These are phyloP conservation scores for Atractiella rhizophila DNA, from an alignment of 768 basidiomycete genomes.

Conservation along the genomic window DNA sequence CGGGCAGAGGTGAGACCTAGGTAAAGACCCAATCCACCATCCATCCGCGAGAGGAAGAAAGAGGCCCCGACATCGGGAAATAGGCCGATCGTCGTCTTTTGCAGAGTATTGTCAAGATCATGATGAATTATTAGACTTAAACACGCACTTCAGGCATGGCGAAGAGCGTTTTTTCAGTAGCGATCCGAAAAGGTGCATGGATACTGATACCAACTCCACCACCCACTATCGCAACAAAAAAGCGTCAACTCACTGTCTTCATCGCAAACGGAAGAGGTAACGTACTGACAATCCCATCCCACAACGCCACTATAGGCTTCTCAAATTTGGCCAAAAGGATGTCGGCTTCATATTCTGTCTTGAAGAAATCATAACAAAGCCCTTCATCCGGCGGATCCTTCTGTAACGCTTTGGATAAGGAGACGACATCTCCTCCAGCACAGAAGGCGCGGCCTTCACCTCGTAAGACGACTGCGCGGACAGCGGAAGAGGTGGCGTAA, in stretches of 20 bases:
- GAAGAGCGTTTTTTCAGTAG: conserved; percentile 71
- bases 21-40: conserved; percentile 84
- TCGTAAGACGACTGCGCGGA: conserved; percentile 44
- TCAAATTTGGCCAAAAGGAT: conserved; percentile 15
- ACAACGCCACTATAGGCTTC: conserved; percentile 72
- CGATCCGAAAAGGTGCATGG: conserved; percentile 66
- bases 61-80: conserved; percentile 76
- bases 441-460: conserved; percentile 53
- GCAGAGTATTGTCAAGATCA: background rate
- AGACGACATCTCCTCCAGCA: conserved; percentile 75
- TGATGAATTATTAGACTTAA: conserved; percentile 16
- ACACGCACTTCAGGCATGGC: conserved; percentile 91
- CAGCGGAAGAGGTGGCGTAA: no score
- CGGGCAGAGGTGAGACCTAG: conserved; percentile 56
- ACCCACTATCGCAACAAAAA: conserved; percentile 38
- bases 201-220: conserved; percentile 75
- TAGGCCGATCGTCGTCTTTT: conserved; percentile 23
- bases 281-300: conserved; percentile 80
- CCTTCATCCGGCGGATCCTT: conserved; percentile 1
- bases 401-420: conserved; percentile 28
- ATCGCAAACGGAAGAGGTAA: conserved; percentile 14
- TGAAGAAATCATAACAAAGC: conserved; percentile 42
- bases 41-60: conserved; percentile 64
- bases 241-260: conserved; percentile 4
- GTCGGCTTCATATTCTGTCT: conserved; percentile 36